Base-by-base conservation (phyloP, 805 yeast species). In the Starmerella bombi region DNA sequence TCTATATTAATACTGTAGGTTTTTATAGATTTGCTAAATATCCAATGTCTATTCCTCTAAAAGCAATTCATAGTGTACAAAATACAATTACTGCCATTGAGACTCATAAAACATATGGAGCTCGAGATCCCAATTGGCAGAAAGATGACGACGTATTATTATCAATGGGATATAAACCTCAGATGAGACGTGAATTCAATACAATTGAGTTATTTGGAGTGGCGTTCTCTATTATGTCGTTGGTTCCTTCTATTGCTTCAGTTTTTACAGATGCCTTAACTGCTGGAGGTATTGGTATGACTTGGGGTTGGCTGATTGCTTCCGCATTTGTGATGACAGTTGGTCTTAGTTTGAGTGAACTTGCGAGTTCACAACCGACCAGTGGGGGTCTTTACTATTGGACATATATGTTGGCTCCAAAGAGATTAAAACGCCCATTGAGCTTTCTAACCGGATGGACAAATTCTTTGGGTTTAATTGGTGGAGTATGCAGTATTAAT, bases 241-340 rank as follows among this genome's bases (percentile, higher is more conserved):
- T 78, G 37, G 49, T 50, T 10, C 81, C 81, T 0, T 70, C 78
- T 12, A 72, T 77, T 38, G 71, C 80, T 0, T 70, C 81, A 3
- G 65, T 69, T 23, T 53, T 76, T 23, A 63, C 63, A 7, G 63
- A 65, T 35, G 77, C 78, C 17, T 60, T 78, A 14, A 58, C 70
- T 22, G 74, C 78, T 0, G 85, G 85, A 4, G 75, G 82, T 0
- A 74, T 69, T 7, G 74, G 77, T 5, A 65, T 75, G 42, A 64
- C 77, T 2, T 79, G 86, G 86, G 80, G 82, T 34, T 80, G 88
- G 86, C 58, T 75, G 34, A 52, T 74, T n/a, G 67, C 81, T 25
- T 67, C 75, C 4, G 44, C 64, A 9, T 72, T 75, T 50, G 75
- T 78, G 41, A 53, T 76, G 40, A 53, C 64, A 8, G 68, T 75